Evolutionary conservation across 1,139 yeast species (phyloP), one percentile per base, ranked within the genome.

Genomic region (Scheffersomyces parashehatae): DNA sequence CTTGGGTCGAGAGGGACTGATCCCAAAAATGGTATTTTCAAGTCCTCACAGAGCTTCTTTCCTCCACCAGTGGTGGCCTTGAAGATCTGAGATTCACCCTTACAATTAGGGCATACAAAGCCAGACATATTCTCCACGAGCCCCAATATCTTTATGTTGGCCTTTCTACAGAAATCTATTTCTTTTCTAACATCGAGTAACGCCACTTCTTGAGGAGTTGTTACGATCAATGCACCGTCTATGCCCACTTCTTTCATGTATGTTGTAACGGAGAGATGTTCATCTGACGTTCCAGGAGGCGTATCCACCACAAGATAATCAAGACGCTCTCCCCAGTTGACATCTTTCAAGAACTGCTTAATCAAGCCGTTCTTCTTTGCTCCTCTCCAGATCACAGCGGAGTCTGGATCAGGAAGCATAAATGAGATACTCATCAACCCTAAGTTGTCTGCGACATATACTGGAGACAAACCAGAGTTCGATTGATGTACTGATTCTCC

Each of bases 261-360:
- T 38, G 88, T 83, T 35, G 93, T 88, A 24, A 93, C 91, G 7
- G 96, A 83, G 38, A 95, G 74, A 64, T 95, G 99, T 62, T 95
- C 99, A 63, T 95, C 99, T 0, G 97, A 86, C 0, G 99, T 93
- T 0, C 99, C 99, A 0, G 99, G 99, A 0, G 99, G 99, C 0
- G 99, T 95, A 58, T 95, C 99, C 5, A 95, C 88, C 12, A 95
- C 79, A 54, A 95, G 71, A 59, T 88, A 93, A 65, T 95, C 98
- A 44, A 95, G 70, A 43, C 56, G 68, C 40, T 83, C 84, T 1
- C 96, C 97, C 99, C 99, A 95, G 56, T 89, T 89, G 2, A 93
- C 98, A 56, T 93, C 98, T 60, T 88, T 90, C 46, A 95, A 73
- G 58, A 95, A 95, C 67, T 90, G 97, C 58, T 95, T 95, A 46